phyloP scores from a whole-genome alignment of 106 monocot species.

The Dendrobium nobile region DNA sequence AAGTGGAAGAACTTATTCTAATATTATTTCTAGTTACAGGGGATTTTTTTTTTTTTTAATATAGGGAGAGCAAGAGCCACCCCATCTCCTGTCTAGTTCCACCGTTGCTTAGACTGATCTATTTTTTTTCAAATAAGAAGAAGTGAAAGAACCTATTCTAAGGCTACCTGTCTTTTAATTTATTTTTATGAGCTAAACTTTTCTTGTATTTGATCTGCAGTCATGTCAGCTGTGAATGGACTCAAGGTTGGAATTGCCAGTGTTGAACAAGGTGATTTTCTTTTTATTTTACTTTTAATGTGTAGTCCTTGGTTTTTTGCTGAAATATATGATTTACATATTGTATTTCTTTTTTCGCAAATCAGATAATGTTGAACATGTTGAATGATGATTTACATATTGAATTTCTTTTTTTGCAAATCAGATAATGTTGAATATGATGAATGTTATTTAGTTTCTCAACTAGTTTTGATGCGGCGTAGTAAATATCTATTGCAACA shows the following conservation, averaged over 20 bases:
- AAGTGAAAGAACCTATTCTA: not conserved
- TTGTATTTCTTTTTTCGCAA: not conserved
- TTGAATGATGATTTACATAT: not conserved
- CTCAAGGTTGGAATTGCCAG: conserved; percentile 51
- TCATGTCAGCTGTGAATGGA: conserved; percentile 76
- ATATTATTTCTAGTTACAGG: no score
- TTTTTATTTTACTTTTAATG: conserved; percentile 4
- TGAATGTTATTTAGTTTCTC: not conserved
- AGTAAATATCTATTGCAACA: no score
- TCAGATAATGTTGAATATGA: not conserved
- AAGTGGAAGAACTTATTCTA: no score
- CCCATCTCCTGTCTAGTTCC: no score
- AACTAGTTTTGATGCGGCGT: not conserved
- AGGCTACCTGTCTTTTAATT: not conserved
- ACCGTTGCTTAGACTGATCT: not conserved
- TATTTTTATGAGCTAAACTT: not conserved
- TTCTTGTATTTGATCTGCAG: conserved; percentile 24
- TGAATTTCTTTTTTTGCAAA: not conserved
- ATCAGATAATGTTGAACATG: not conserved
- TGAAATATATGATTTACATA: not conserved
- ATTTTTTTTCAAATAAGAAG: no score
- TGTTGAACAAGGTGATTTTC: conserved; percentile 44
- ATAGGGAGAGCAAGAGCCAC: no score
- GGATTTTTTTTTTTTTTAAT: no score
- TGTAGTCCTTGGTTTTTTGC: not conserved